phyloP scores from a whole-genome alignment of 768 basidiomycete species.

The Boletus insuetus region DNA sequence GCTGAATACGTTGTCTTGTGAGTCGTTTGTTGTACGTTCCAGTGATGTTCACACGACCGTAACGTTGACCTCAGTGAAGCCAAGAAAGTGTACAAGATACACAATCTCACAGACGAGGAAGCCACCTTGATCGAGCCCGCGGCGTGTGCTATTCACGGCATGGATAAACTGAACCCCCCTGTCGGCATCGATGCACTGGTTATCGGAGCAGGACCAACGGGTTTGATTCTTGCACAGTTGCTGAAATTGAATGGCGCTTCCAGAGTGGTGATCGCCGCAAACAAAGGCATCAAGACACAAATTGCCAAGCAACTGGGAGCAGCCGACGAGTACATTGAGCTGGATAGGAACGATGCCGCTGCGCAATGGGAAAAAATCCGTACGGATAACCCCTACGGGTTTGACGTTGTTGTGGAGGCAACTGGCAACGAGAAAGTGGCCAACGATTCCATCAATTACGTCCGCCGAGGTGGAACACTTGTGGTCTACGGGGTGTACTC shows the following conservation, averaged over 20 bases:
- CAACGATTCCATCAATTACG: constrained; percentile 82
- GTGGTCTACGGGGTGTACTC: constrained; percentile 88
- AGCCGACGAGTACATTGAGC: constrained; percentile 78
- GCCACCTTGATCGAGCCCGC: constrained; percentile 84
- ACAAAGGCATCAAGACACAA: constrained; percentile 85
- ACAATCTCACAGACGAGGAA: constrained; percentile 82
- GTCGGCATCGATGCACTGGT: constrained; percentile 80
- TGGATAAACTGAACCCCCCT: constrained; percentile 76
- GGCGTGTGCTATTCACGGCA: constrained; percentile 84
- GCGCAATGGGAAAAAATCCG: constrained; percentile 75
- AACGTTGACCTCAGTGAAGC: constrained; percentile 41
- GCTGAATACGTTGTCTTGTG: constrained; percentile 84
- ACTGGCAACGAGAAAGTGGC: constrained; percentile 79
- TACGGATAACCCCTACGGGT: constrained; percentile 76
- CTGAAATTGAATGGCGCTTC: constrained; percentile 82
- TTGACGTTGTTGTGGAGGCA: constrained; percentile 75
- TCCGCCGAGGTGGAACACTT: constrained; percentile 72
- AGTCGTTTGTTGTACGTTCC: constrained; percentile 22
- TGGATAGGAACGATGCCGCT: constrained; percentile 67
- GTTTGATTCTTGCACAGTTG: constrained; percentile 81
- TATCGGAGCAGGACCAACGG: constrained; percentile 83
- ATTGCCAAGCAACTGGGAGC: constrained; percentile 73
- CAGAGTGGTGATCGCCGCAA: constrained; percentile 76
- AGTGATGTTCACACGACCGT: neutral
- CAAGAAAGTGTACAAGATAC: constrained; percentile 77